Evolutionary conservation across 352 stramenopile species (phyloP), one percentile per base, ranked within the genome.

Genomic region (Phytophthora cryptogea): DNA sequence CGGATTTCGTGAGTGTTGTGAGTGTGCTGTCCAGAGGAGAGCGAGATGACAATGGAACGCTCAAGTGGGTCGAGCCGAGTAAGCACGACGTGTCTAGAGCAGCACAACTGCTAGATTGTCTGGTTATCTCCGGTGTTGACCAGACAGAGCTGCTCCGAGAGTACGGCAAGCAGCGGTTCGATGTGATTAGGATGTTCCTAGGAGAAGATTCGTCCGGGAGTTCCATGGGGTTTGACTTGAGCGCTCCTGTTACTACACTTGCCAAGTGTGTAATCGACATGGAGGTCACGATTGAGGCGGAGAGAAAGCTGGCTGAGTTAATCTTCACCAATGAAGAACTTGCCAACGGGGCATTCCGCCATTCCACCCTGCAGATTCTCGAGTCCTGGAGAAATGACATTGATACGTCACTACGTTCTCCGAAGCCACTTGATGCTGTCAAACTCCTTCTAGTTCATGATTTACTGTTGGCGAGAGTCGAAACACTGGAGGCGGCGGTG

Each of bases 1-100:
- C 66, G 3, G 83, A 92, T 43, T 89, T 92, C 47, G 68, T 88
- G 27, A 91, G 72, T 32, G 80, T 86, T 5, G 74, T 89, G n/a
- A 77, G 71, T 28, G 64, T 90, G 5, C 36, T 92, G 9, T 86
- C 70, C 0, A 74, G 75, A 56, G 75, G 72, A n/a, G 80, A 63
- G 49, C 69, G 70, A 32, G 57, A 72, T 10, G 64, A 61, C 3
- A 47, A 74, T 26, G 59, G 26, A 0, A 11, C 6, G 5, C 46
- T 69, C 8, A 67, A 60, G 20, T 90, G 80, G 70, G 64, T 56
- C 17, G 60, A 78, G 32, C 78, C 75, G 8, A 88, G 67, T 64
- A 76, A 79, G 14, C 66, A 82, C 2, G 83, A 90, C 36, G 55
- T 79, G 10, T 46, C 68, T 5, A 87, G 83, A 54, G 73, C 73